phyloP scores from a whole-genome alignment of 2,329 filamentous ascomycete species.

The Xylaria hypoxylon region DNA sequence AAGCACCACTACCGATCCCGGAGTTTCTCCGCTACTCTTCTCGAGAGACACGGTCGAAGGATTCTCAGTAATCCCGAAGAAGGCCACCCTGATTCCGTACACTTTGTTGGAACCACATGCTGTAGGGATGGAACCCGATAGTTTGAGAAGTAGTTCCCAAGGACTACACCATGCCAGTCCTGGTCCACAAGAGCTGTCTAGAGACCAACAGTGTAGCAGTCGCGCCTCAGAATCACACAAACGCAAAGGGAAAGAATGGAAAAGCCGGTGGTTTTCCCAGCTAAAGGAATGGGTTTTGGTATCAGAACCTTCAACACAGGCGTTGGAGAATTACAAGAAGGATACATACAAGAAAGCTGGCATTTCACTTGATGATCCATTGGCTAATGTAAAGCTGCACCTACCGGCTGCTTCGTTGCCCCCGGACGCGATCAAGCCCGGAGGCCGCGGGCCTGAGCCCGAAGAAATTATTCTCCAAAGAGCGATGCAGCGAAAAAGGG shows the following conservation, averaged over 20 bases:
- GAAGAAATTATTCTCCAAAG: slow-evolving; percentile 58
- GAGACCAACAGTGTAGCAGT: slow-evolving; percentile 24
- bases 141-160: slow-evolving; percentile 24
- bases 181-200: slow-evolving; percentile 14
- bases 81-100: slow-evolving; percentile 21
- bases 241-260: slow-evolving; percentile 48
- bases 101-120: slow-evolving; percentile 22
- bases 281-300: slow-evolving; percentile 62
- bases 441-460: slow-evolving; percentile 57
- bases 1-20: slow-evolving; percentile 15
- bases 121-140: slow-evolving; percentile 31
- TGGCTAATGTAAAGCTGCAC: slow-evolving; percentile 60
- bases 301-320: slow-evolving; percentile 63
- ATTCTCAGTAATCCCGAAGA: slow-evolving; percentile 17
- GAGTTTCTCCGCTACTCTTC: slow-evolving; percentile 19
- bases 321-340: slow-evolving; percentile 60
- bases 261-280: slow-evolving; percentile 56
- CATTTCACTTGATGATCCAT: slow-evolving; percentile 57
- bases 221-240: slow-evolving; percentile 39
- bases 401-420: slow-evolving; percentile 60
- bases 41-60: slow-evolving; percentile 19
- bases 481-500: slow-evolving; percentile 50
- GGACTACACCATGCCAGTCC: slow-evolving; percentile 1
- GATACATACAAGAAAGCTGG: slow-evolving; percentile 59
- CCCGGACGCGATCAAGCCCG: slow-evolving; percentile 59